phyloP scores from a whole-genome alignment of 2,329 filamentous ascomycete species.

The Penicillium verrucosum region DNA sequence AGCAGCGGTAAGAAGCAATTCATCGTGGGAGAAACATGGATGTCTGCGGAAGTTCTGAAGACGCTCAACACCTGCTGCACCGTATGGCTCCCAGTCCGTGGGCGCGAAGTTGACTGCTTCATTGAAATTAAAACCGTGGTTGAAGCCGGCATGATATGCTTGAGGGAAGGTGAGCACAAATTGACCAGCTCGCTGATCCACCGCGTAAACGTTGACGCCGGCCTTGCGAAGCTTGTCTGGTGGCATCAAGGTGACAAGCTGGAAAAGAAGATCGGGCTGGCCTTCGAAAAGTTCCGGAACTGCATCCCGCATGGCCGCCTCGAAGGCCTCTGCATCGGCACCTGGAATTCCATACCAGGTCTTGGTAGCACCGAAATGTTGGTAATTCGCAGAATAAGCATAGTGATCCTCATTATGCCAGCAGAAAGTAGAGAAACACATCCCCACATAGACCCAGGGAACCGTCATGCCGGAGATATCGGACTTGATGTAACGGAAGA shows the following conservation, averaged over 20 bases:
- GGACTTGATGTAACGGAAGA: conserved; percentile 96
- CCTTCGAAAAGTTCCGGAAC: conserved; percentile 96
- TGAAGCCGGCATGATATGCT: conserved; percentile 96
- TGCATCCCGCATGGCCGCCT: conserved; percentile 89
- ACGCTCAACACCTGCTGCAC: conserved; percentile 78
- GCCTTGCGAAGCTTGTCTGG: conserved; percentile 91
- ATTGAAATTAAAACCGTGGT: conserved; percentile 98
- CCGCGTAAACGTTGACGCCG: conserved; percentile 84
- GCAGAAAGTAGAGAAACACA: conserved; percentile 99
- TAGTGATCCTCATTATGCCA: conserved; percentile 99
- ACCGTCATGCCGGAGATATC: conserved; percentile 99
- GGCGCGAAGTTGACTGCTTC: conserved; percentile 98
- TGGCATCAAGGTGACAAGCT: conserved; percentile 91
- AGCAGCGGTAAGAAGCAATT: conserved; percentile 86
- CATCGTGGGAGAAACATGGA: conserved; percentile 96
- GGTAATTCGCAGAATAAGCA: conserved; percentile 95
- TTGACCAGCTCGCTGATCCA: conserved; percentile 94
- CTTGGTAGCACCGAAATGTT: conserved; percentile 96
- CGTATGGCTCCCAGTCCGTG: conserved; percentile 89
- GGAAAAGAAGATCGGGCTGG: conserved; percentile 92
- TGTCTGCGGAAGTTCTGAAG: conserved; percentile 84
- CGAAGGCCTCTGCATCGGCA: conserved; percentile 89
- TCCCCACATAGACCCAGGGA: conserved; percentile 97
- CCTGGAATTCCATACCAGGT: conserved; percentile 99
- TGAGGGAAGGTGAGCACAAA: conserved; percentile 96